phyloP scores from a whole-genome alignment of 2,329 filamentous ascomycete species.

The Aspergillus sp. region DNA sequence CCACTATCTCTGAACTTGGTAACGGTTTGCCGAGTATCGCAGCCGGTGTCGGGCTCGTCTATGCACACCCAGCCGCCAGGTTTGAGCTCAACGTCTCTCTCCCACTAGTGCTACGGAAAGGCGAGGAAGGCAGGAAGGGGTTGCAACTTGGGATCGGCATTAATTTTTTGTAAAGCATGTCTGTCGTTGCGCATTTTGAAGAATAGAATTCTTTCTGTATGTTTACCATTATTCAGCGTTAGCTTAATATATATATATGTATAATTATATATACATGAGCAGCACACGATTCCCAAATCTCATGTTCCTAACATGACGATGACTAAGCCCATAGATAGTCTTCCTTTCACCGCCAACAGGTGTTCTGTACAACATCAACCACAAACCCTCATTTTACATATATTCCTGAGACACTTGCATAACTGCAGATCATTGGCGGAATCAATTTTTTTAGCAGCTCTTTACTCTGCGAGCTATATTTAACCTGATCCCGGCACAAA shows the following conservation, averaged over 20 bases:
- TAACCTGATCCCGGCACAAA: neutral
- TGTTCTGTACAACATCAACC: constrained; percentile 11
- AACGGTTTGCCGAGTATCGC: constrained; percentile 80
- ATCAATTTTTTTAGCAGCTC: neutral
- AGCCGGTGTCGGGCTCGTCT: constrained; percentile 86
- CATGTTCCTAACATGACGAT: neutral
- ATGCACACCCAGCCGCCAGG: constrained; percentile 87
- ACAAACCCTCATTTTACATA: neutral
- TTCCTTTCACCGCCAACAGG: constrained; percentile 14
- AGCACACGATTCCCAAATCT: too few species aligned
- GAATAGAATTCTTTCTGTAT: constrained; percentile 9
- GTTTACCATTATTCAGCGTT: constrained; percentile 1
- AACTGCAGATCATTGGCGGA: neutral
- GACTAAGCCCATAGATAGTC: constrained; percentile 6
- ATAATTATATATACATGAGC: neutral
- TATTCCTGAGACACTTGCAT: neutral
- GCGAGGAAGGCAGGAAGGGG: constrained; percentile 87
- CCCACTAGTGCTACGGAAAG: constrained; percentile 75
- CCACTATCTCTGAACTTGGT: constrained; percentile 68
- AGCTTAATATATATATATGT: neutral
- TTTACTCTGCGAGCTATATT: neutral
- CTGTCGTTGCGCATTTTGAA: constrained; percentile 9
- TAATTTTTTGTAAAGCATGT: constrained; percentile 74
- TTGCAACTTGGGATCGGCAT: constrained; percentile 95
- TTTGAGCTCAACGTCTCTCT: constrained; percentile 96